Percentiles rank a stretch among this genome's conserved stretches.
Evolutionary conservation across 768 basidiomycete genomes (phyloP).

Genomic region (Auricularia sp.): DNA sequence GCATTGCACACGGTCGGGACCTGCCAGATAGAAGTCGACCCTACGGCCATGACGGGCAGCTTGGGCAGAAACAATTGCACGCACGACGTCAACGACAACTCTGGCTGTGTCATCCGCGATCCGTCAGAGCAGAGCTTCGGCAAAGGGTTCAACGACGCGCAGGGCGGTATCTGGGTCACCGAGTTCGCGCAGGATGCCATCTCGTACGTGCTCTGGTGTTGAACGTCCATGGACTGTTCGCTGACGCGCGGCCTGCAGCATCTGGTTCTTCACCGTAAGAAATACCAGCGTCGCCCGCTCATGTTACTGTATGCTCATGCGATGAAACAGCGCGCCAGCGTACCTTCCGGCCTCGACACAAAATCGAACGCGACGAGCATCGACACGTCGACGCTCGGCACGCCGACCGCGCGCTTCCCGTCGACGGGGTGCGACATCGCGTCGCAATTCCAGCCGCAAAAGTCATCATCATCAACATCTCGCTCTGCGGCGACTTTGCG

Average conservation of each 20-base stretch:
- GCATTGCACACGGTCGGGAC: background rate
- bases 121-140: conserved; percentile 50
- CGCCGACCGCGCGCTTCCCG: conserved; percentile 60
- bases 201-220: background rate
- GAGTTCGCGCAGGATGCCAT: conserved; percentile 59
- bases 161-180: conserved; percentile 69
- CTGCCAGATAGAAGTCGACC: background rate
- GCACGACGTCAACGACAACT: conserved; percentile 24
- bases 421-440: conserved; percentile 23
- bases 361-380: conserved; percentile 40
- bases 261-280: conserved; percentile 1
- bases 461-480: background rate
- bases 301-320: conserved; percentile 28
- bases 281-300: conserved; percentile 18
- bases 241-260: background rate
- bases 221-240: background rate
- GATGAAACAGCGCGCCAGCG: conserved; percentile 1
- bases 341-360: conserved; percentile 15
- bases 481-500: background rate
- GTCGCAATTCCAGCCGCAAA: background rate
- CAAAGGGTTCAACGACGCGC: conserved; percentile 47
- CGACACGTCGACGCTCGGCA: conserved; percentile 49
- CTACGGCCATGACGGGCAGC: background rate
- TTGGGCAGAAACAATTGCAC: background rate
- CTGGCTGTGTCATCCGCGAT: conserved; percentile 57